Evolutionary conservation across 345 rosid genomes (phyloP), one percentile per base, ranked within the genome.

Genomic region (Eucalyptus viminalis): DNA sequence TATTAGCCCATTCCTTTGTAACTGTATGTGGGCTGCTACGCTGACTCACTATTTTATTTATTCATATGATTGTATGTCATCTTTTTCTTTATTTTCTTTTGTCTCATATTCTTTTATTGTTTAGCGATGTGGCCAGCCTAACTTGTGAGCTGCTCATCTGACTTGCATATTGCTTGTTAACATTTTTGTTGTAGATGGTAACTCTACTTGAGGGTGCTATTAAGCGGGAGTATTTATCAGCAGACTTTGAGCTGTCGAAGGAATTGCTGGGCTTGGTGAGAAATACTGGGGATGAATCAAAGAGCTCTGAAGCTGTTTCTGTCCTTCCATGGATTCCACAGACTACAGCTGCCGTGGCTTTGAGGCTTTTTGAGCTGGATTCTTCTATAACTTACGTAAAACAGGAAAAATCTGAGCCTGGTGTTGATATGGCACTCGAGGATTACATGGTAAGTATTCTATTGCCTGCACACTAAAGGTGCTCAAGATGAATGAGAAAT

Each of bases 311-410:
- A 56, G 93, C 93, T 27, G 94, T 96, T 90, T 88, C 93, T 76
- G 93, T 96, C 53, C 96, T 98, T 86, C 98, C 99, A n/a, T 98
- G 99, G 99, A 93, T 97, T 90, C 99, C 99, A n/a, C 94, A 91
- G 92, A 95, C 99, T 53, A 91, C 94, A 87, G 93, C 98, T 80
- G 99, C 99, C 49, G 95, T 94, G 86, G 97, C 97, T 91, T 88
- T 96, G 90, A 95, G 99, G 93, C 97, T 98, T 91, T 92, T 94
- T 60, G 99, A 97, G 89, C 93, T 98, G 50, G 99, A 97, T 89
- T 89, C 94, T 19, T 96, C 95, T 56, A 92, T 97, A 88, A 83
- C 90, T 76, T 96, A 94, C 31, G 89, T 92, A 86, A 93, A 92
- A 92, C 94, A 89, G 43, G 98, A 94, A 92, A 94, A 95, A 93